Percentiles rank a stretch among this genome's conserved stretches.
These are phyloP conservation scores for Phallus indusiatus DNA, from an alignment of 768 basidiomycete genomes.

Conservation along the genomic window DNA sequence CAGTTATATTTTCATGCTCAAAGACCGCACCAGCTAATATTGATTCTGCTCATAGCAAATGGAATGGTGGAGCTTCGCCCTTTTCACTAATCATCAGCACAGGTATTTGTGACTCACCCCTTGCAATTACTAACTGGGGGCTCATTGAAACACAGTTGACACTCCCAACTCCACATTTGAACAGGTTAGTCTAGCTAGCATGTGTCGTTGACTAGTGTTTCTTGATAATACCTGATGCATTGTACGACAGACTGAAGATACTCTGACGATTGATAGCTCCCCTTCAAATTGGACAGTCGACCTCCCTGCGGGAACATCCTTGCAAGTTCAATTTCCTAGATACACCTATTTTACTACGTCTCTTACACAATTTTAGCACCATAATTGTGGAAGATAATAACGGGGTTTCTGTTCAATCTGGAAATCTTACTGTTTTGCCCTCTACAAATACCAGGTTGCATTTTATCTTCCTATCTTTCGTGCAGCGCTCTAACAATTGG, in stretches of 20 bases:
- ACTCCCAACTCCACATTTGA: not conserved
- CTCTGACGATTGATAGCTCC: not conserved
- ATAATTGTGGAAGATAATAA: not conserved
- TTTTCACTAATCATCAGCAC: slow-evolving; percentile 1
- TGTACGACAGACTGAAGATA: not conserved
- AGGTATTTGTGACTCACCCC: not conserved
- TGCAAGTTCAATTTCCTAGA: not conserved
- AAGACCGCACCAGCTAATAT: not conserved
- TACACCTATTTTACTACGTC: not conserved
- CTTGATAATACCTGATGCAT: too few relatives aligned
- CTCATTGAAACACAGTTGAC: not conserved
- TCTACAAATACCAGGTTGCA: not conserved
- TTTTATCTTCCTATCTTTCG: not conserved
- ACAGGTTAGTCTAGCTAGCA: not conserved
- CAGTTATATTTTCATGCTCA: not conserved
- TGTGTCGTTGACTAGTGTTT: not conserved
- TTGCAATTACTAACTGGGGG: not conserved
- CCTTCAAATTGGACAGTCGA: not conserved
- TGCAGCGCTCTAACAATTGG: not conserved
- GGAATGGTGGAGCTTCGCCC: not conserved
- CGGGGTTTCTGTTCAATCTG: not conserved
- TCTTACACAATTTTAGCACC: not conserved
- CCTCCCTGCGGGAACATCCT: slow-evolving; percentile 5
- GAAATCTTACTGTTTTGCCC: not conserved
- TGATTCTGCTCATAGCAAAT: not conserved